Conservation (phyloP, 495 filamentous ascomycete genomes). For the Letharia lupina region DNA sequence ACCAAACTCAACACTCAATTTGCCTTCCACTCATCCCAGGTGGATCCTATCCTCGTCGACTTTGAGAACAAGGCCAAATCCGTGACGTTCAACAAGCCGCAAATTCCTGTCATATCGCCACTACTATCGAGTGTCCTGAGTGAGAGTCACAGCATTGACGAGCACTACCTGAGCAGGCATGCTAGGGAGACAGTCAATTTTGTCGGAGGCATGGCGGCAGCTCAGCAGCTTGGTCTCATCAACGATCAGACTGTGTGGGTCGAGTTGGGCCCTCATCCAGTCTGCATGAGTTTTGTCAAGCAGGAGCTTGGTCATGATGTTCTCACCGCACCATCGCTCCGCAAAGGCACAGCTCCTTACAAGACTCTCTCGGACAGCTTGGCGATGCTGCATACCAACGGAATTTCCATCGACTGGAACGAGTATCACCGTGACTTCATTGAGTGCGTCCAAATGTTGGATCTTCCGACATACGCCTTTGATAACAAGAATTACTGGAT, state of each 20-base stretch:
- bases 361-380: slow-evolving; percentile 46
- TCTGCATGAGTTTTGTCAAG: slow-evolving; percentile 52
- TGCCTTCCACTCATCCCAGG: slow-evolving; percentile 75
- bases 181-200: slow-evolving; percentile 28
- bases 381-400: slow-evolving; percentile 45
- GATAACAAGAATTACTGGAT: slow-evolving; percentile 68
- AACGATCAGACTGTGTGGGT: slow-evolving; percentile 40
- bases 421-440: slow-evolving; percentile 57
- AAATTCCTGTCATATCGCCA: slow-evolving; percentile 66
- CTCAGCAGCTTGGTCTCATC: slow-evolving; percentile 42
- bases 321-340: slow-evolving; percentile 41
- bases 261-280: slow-evolving; percentile 54
- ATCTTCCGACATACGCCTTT: slow-evolving; percentile 57
- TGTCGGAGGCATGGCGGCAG: slow-evolving; percentile 22
- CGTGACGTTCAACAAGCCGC: slow-evolving; percentile 51
- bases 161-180: slow-evolving; percentile 28
- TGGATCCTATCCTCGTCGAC: slow-evolving; percentile 63
- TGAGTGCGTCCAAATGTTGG: slow-evolving; percentile 39
- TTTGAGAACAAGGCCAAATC: slow-evolving; percentile 52
- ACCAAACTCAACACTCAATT: slow-evolving; percentile 65
- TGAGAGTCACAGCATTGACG: slow-evolving; percentile 42
- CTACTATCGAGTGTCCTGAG: slow-evolving; percentile 52
- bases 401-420: slow-evolving; percentile 53
- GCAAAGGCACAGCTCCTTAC: slow-evolving; percentile 36
- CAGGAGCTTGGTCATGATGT: slow-evolving; percentile 43